Evolutionary conservation across 768 basidiomycete species (phyloP), one percentile per base, ranked within the genome.

Genomic region (Megacollybia marginata): DNA sequence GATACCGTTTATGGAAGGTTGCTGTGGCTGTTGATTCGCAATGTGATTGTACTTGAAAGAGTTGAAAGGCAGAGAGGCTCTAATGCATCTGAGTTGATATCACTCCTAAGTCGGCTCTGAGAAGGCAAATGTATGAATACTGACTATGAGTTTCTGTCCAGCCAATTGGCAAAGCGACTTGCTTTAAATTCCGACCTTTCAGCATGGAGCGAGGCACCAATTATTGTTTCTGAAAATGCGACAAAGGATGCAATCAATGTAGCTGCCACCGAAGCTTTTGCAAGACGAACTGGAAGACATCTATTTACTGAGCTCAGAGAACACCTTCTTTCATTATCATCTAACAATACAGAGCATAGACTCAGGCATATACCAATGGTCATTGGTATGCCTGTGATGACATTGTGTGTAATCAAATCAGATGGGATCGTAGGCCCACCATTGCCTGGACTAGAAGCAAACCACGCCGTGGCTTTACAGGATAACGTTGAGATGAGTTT

Each of bases 371-470:
- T 73, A 1, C 72, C 69, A 0, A 43, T 75, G 0, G 65, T 63
- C 0, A 57, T 65, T 5, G 71, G 70, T 0, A 72, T 74, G 69
- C 69, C 68, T 0, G 65, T 74, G 0, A 59, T 72, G 44, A 51
- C n/a, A 1, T 69, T 59, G 0, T 65, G 62, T 40, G 42, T 69
- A 10, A 52, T 70, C 1, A 13, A 62, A 19, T 47, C 55, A 4
- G 42, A 44, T 0, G 44, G 56, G 5, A 52, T 51, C 1, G 45
- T 47, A 1, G 47, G 44, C 5, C 36, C 49, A 1, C 4, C 54
- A 1, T 47, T 70, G 13, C 54, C 57, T 0, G 9, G 40, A n/a
- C 47, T 69, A 1, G 10, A 11, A 5, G n/a, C 40, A 4, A 34
- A 55, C 5, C 42, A 68, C 5, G 52, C 52, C 2, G 54, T 56